These are phyloP conservation scores for Boletellus dicymbophilus DNA, from an alignment of 1,284 basidiomycete genomes.

Conservation along the genomic window DNA sequence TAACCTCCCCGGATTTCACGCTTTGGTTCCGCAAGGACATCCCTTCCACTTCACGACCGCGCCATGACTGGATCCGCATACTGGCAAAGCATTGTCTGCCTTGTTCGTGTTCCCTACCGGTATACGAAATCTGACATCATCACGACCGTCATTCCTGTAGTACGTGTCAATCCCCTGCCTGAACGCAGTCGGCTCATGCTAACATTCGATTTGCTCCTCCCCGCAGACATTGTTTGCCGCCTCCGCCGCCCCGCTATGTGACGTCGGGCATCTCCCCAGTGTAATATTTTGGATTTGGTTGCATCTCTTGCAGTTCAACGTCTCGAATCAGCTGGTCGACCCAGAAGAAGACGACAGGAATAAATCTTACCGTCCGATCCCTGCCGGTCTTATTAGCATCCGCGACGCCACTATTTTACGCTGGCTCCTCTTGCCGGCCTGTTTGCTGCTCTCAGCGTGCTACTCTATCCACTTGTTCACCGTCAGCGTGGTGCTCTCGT, in stretches of 20 bases:
- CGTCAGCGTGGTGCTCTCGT: slow-evolving; percentile 33
- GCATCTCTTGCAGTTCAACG: slow-evolving; percentile 46
- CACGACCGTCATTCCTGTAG: slow-evolving; percentile 43
- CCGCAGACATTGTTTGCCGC: slow-evolving; percentile 39
- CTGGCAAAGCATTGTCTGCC: slow-evolving; percentile 11
- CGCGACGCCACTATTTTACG: slow-evolving; percentile 36
- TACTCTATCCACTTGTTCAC: slow-evolving; percentile 35
- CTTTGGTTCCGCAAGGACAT: not conserved
- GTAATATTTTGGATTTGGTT: slow-evolving; percentile 45
- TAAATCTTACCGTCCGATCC: slow-evolving; percentile 43
- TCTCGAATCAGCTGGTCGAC: slow-evolving; percentile 44
- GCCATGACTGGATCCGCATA: slow-evolving; percentile 18
- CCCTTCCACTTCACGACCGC: slow-evolving; percentile 18
- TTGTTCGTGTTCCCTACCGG: slow-evolving; percentile 25
- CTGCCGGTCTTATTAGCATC: slow-evolving; percentile 39
- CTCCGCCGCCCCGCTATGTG: slow-evolving; percentile 34
- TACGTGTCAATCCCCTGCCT: slow-evolving; percentile 17
- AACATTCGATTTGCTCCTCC: too few relatives aligned
- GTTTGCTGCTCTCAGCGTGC: slow-evolving; percentile 33
- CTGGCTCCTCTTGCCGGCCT: slow-evolving; percentile 38
- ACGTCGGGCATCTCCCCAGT: slow-evolving; percentile 23
- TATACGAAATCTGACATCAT: slow-evolving; percentile 44
- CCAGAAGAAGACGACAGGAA: slow-evolving; percentile 43
- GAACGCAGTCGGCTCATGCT: not conserved
- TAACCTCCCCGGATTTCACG: slow-evolving; percentile 11